Percentiles rank a stretch among this genome's conserved stretches.
Conservation (phyloP, 441 rosid genomes). For the Jatropha podagrica region DNA sequence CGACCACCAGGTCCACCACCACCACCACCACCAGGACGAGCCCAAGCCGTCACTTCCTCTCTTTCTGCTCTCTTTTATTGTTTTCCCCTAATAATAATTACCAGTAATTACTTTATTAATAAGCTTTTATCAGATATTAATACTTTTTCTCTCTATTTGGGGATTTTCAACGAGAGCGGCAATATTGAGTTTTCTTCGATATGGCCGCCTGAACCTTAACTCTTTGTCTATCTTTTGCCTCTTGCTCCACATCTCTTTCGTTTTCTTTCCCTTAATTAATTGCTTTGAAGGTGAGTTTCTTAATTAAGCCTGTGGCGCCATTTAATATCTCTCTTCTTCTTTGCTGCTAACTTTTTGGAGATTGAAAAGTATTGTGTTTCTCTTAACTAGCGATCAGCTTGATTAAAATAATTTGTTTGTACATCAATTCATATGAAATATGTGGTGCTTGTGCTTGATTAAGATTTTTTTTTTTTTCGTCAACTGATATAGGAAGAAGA, state of each 20-base stretch:
- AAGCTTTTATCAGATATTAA: background rate
- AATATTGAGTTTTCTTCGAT: conserved; percentile 12
- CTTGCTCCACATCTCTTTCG: background rate
- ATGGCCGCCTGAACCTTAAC: conserved; percentile 29
- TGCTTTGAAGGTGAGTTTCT: conserved; percentile 22
- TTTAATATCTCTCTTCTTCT: background rate
- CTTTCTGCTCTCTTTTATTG: background rate
- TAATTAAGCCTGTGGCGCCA: background rate
- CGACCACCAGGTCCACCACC: background rate
- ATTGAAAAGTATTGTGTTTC: background rate
- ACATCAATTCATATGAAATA: background rate
- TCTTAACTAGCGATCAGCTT: conserved; percentile 8
- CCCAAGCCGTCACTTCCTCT: background rate
- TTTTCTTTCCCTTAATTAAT: conserved; percentile 5
- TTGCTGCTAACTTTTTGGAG: background rate
- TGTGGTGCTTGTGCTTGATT: background rate
- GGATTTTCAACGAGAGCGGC: background rate
- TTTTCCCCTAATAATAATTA: background rate
- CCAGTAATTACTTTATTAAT: background rate
- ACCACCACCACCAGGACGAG: background rate
- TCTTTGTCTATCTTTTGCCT: conserved; percentile 2
- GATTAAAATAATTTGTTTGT: background rate
- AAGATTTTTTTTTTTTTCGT: background rate
- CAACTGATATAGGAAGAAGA: background rate
- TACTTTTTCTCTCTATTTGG: conserved; percentile 3